These are phyloP conservation scores for Allomyces macrogynus DNA, from an alignment of 192 early-diverging fungal species.

Conservation along the genomic window DNA sequence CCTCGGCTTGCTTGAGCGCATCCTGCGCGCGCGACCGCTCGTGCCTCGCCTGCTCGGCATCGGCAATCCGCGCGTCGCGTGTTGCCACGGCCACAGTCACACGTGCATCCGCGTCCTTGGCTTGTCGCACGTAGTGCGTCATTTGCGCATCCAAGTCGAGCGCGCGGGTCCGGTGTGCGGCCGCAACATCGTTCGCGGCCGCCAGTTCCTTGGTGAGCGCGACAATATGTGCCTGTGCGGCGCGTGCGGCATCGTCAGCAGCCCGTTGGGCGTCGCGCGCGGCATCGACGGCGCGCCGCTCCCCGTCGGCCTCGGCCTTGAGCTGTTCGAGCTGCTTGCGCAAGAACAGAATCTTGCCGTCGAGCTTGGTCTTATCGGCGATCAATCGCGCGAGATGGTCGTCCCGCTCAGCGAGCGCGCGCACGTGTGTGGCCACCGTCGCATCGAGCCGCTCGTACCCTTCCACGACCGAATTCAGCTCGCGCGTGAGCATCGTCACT, in stretches of 20 bases:
- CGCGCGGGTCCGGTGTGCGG: too few species aligned
- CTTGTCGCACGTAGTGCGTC: too few species aligned
- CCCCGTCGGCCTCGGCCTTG: not conserved
- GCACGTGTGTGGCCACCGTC: not conserved
- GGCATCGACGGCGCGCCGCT: not conserved
- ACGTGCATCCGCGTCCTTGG: too few species aligned
- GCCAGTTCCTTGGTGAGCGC: too few species aligned
- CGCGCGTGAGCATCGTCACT: not conserved
- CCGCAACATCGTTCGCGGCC: too few species aligned
- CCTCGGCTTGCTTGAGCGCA: not conserved
- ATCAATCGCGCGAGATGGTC: not conserved
- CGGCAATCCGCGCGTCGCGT: too few species aligned
- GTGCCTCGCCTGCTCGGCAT: not conserved
- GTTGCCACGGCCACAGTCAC: too few species aligned
- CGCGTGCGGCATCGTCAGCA: not conserved
- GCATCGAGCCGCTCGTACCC: not conserved
- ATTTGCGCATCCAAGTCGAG: too few species aligned
- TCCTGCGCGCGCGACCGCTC: not conserved
- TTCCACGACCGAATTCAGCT: not conserved
- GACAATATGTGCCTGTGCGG: not conserved
- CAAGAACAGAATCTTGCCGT: not conserved
- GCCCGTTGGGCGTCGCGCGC: not conserved
- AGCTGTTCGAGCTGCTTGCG: not conserved
- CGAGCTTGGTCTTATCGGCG: constrained; percentile 1
- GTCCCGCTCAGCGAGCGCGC: not conserved